A percentile compares a stretch with the other conserved stretches of the same genome.
These are phyloP conservation scores for Mangifera indica DNA, from an alignment of 345 rosid species.

Conservation along the genomic window DNA sequence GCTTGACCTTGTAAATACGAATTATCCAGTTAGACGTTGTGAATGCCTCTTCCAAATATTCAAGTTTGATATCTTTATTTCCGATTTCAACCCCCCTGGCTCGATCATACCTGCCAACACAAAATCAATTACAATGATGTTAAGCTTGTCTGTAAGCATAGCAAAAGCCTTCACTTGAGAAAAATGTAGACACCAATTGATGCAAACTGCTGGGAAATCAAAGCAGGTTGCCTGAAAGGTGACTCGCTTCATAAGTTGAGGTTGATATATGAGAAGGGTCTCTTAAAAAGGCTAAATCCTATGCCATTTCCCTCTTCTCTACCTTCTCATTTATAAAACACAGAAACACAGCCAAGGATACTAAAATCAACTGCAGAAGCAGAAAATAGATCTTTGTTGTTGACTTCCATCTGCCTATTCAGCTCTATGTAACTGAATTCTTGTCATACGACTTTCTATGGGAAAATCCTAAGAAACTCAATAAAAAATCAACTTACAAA, in stretches of 20 bases:
- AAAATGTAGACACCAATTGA: conserved; percentile 37
- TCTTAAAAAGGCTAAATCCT: conserved; percentile 37
- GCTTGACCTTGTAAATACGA: conserved; percentile 94
- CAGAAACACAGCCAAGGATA: too few relatives aligned
- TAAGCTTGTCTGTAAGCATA: neutral
- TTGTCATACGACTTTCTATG: too few relatives aligned
- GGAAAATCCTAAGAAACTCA: neutral
- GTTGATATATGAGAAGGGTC: conserved; percentile 43
- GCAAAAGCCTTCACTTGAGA: neutral
- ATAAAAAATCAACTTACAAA: too few relatives aligned
- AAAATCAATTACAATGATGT: conserved; percentile 14
- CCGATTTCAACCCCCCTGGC: conserved; percentile 99
- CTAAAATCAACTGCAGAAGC: too few relatives aligned
- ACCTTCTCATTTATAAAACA: conserved; percentile 27
- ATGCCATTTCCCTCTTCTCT: conserved; percentile 40
- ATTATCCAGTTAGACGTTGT: conserved; percentile 98
- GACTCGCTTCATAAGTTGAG: conserved; percentile 9
- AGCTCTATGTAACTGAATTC: too few relatives aligned
- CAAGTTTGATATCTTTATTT: conserved; percentile 87
- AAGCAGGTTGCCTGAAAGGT: conserved; percentile 49
- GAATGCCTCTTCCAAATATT: conserved; percentile 93
- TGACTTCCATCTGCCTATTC: too few relatives aligned
- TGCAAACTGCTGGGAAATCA: conserved; percentile 31
- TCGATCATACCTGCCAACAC: conserved; percentile 72
- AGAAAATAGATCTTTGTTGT: too few relatives aligned